A percentile compares a stretch with the other conserved stretches of the same genome.
Evolutionary conservation across 352 stramenopile species (phyloP).

Genomic region (Phytophthora colocasiae): DNA sequence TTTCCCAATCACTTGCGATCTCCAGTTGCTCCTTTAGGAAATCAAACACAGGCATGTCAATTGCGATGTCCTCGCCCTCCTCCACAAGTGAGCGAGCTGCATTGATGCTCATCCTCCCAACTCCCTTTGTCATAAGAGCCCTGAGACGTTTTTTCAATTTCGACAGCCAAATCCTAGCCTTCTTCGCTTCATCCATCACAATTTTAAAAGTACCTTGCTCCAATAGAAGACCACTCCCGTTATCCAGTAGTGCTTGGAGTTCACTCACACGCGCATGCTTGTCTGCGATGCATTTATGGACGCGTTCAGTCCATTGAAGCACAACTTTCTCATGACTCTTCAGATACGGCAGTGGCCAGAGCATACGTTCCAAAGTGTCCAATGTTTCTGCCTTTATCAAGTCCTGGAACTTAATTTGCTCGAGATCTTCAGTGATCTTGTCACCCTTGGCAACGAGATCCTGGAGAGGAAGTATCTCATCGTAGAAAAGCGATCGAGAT

Average conservation of each 20-base stretch:
- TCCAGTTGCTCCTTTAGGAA: conserved; percentile 85
- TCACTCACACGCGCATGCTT: conserved; percentile 67
- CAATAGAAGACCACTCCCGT: conserved; percentile 64
- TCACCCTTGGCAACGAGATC: conserved; percentile 66
- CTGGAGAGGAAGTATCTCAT: conserved; percentile 70
- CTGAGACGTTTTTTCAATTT: conserved; percentile 89
- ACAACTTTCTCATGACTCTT: conserved; percentile 70
- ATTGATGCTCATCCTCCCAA: conserved; percentile 67
- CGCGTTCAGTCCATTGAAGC: conserved; percentile 64
- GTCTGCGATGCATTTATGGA: conserved; percentile 63
- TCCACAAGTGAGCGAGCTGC: conserved; percentile 75
- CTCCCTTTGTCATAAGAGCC: conserved; percentile 70
- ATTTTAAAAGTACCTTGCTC: conserved; percentile 82
- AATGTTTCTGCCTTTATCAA: conserved; percentile 43
- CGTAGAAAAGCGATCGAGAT: conserved; percentile 82
- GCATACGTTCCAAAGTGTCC: conserved; percentile 53
- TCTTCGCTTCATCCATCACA: conserved; percentile 85
- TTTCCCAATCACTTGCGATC: conserved; percentile 83
- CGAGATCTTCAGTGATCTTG: conserved; percentile 43
- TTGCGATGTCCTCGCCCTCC: conserved; percentile 81
- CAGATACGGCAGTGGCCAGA: conserved; percentile 83
- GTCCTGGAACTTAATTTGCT: conserved; percentile 24
- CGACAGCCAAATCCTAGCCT: conserved; percentile 78
- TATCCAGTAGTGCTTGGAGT: conserved; percentile 63
- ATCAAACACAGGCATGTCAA: conserved; percentile 79